Conservation (phyloP, 179 eudicot species). For the Camellia oleifera region DNA sequence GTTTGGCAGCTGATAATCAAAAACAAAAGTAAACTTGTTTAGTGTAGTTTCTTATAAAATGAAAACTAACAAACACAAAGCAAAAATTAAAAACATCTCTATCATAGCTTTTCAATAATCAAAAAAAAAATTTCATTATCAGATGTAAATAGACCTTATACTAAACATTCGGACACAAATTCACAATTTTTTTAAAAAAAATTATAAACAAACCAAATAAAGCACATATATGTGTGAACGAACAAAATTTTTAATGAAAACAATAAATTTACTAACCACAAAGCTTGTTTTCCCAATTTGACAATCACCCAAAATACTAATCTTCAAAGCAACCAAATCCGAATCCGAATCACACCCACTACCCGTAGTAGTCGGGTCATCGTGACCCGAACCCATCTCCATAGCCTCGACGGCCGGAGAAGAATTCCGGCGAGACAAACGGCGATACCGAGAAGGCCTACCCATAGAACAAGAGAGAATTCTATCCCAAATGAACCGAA, state of each 20-base stretch:
- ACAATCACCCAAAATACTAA: constrained; percentile 68
- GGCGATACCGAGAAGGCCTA: constrained; percentile 34
- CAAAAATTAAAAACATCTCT: no score
- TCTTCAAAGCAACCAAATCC: constrained; percentile 67
- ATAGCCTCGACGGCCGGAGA: constrained; percentile 18
- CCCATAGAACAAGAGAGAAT: constrained; percentile 48
- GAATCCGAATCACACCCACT: constrained; percentile 67
- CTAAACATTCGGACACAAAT: no score
- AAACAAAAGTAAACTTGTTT: no score
- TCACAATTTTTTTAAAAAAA: no score
- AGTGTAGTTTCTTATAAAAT: no score
- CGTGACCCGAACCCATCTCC: constrained; percentile 18
- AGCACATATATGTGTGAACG: no score
- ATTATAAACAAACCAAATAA: no score
- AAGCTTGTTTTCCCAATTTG: constrained; percentile 83
- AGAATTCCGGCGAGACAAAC: constrained; percentile 30
- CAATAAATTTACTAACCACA: constrained; percentile 39
- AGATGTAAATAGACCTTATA: no score
- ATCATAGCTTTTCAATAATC: no score
- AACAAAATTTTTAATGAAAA: neutral
- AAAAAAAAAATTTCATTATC: no score
- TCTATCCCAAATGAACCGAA: constrained; percentile 57
- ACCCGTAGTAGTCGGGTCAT: constrained; percentile 14
- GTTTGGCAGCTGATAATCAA: no score
- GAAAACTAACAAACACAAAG: no score